Conservation (phyloP, 2,329 filamentous ascomycete genomes). For the Tolypocladium capitatum region DNA sequence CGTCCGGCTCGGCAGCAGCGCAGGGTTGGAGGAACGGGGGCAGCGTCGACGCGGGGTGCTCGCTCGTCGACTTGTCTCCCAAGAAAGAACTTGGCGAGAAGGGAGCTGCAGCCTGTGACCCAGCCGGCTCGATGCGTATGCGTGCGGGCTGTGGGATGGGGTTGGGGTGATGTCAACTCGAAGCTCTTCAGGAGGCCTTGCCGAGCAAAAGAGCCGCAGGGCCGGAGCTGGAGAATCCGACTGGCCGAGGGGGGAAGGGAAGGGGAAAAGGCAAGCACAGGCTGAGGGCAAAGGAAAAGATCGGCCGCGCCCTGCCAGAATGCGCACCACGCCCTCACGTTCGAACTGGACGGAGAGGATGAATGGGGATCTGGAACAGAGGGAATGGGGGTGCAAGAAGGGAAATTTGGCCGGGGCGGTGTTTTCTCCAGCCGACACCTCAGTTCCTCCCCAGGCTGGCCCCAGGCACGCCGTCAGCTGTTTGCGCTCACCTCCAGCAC, state of each 20-base stretch:
- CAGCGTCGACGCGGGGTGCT: conserved; percentile 5
- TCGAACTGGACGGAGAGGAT: conserved; percentile 7
- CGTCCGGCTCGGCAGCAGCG: conserved; percentile 8
- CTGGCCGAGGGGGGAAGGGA: conserved; percentile 1
- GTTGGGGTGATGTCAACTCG: conserved; percentile 7
- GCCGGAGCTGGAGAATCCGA: conserved; percentile 8
- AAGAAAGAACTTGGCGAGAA: conserved; percentile 7
- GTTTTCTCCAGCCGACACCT: conserved; percentile 3
- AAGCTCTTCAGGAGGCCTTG: conserved; percentile 14
- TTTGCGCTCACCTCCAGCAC: background rate
- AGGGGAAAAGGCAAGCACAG: conserved; percentile 7
- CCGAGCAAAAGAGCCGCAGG: conserved; percentile 11
- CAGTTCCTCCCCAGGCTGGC: background rate
- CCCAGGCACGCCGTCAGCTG: background rate
- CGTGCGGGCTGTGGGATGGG: conserved; percentile 11
- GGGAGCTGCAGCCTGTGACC: conserved; percentile 22
- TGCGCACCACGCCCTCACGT: conserved; percentile 8
- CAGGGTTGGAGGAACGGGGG: conserved; percentile 4
- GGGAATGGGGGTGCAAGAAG: conserved; percentile 1
- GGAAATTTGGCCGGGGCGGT: conserved; percentile 8
- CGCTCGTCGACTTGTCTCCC: conserved; percentile 4
- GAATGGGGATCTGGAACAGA: conserved; percentile 4
- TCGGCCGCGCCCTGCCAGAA: conserved; percentile 7
- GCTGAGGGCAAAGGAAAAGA: conserved; percentile 5
- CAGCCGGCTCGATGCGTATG: conserved; percentile 18